Conservation (phyloP, 2,329 filamentous ascomycete genomes). For the Talaromyces sp. region DNA sequence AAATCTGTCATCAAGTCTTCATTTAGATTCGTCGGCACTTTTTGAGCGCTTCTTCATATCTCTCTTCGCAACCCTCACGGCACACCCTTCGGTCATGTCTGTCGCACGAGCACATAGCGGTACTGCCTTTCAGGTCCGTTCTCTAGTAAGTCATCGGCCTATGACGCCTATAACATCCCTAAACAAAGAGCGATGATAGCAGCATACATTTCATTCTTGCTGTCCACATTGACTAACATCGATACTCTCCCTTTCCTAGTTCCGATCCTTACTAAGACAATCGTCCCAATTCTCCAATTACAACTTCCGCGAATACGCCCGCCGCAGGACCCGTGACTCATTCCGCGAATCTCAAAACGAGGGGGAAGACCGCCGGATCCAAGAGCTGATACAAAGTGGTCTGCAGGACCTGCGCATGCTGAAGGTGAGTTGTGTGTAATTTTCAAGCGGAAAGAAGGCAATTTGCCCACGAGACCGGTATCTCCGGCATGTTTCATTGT, state of each 20-base stretch:
- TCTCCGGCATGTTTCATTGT: background rate
- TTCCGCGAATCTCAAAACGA: conserved; percentile 80
- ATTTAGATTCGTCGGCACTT: no score
- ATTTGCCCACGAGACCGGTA: background rate
- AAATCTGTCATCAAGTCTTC: no score
- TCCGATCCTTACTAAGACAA: conserved; percentile 87
- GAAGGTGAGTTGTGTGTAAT: conserved; percentile 67
- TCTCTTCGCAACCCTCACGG: background rate
- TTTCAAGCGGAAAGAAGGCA: background rate
- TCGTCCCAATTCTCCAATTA: conserved; percentile 86
- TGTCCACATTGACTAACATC: conserved; percentile 2
- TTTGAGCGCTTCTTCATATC: no score
- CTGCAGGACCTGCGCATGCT: conserved; percentile 82
- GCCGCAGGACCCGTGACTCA: conserved; percentile 83
- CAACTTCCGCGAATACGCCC: conserved; percentile 97
- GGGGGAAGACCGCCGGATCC: conserved; percentile 73
- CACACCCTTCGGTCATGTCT: conserved; percentile 39
- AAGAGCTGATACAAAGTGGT: conserved; percentile 87
- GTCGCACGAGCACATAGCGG: conserved; percentile 44
- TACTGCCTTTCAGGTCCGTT: conserved; percentile 52
- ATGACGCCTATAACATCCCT: background rate
- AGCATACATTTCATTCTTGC: no score
- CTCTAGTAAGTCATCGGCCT: conserved; percentile 43
- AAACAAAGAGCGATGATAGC: no score
- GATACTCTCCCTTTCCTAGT: conserved; percentile 55